Conservation (phyloP, 2,329 filamentous ascomycete species). For the Clonostachys sp. region DNA sequence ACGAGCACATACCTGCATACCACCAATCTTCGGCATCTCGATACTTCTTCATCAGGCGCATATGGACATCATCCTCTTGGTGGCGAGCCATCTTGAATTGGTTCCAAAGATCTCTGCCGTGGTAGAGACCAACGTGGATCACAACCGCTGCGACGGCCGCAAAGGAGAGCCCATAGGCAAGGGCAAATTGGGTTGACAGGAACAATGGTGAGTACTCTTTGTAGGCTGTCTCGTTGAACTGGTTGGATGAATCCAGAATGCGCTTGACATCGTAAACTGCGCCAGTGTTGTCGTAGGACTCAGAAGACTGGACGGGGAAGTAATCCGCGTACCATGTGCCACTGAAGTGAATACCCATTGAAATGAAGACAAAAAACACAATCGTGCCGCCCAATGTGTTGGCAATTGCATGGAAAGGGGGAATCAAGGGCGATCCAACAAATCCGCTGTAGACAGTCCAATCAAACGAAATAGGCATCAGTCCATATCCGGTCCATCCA, state of each 20-base stretch:
- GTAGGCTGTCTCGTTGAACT: slow-evolving; percentile 59
- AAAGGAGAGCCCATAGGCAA: slow-evolving; percentile 60
- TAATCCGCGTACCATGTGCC: slow-evolving; percentile 54
- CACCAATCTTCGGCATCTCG: slow-evolving; percentile 56
- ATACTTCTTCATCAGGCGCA: slow-evolving; percentile 59
- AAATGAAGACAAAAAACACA: slow-evolving; percentile 51
- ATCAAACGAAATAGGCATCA: slow-evolving; percentile 58
- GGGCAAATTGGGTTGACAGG: slow-evolving; percentile 56
- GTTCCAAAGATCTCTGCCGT: slow-evolving; percentile 48
- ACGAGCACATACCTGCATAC: slow-evolving; percentile 42
- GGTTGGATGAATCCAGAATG: slow-evolving; percentile 50
- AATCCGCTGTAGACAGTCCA: slow-evolving; percentile 44
- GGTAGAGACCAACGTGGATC: slow-evolving; percentile 50
- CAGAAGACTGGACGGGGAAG: slow-evolving; percentile 55
- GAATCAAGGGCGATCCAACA: slow-evolving; percentile 43
- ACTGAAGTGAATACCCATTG: slow-evolving; percentile 54
- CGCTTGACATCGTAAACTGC: slow-evolving; percentile 52
- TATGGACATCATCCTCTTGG: slow-evolving; percentile 55
- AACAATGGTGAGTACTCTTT: slow-evolving; percentile 61
- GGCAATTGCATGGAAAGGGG: slow-evolving; percentile 48
- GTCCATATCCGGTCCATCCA: slow-evolving; percentile 49
- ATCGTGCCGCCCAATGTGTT: slow-evolving; percentile 50
- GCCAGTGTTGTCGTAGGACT: slow-evolving; percentile 62
- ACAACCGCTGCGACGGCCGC: slow-evolving; percentile 61
- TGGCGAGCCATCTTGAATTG: slow-evolving; percentile 50